Evolutionary conservation across 306 rosid genomes (phyloP), one percentile per base, ranked within the genome.

Genomic region (Canavalia gladiata): DNA sequence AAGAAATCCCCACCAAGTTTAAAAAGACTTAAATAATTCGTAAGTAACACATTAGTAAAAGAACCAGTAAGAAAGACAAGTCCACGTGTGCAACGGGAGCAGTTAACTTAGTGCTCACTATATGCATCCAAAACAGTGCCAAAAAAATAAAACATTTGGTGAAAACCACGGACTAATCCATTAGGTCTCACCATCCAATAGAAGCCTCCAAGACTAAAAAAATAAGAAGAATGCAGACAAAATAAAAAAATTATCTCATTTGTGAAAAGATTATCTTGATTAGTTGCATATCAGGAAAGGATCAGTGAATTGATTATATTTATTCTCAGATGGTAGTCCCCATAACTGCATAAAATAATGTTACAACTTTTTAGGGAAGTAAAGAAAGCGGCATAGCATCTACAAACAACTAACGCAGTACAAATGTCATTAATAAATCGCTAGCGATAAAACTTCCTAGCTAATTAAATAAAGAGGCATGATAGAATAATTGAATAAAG

Each of bases 221-320:
- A 18, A 43, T 45, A 85, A 50, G 8, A 67, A 77, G 75, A 72
- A 64, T 74, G 33, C 63, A 80, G 63, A 74, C 74, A 67, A 79
- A 68, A 62, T 31, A 37, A 28, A 18, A 65, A 1, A 71, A 45
- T 41, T 72, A 37, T 60, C 75, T 62, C 41, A n/a, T 57, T 68
- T 52, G 81, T 37, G 25, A 78, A 71, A 78, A 79, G 5, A 49
- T 1, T 9, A 30, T 57, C 28, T 79, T 57, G 59, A 74, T 31
- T 57, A 49, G 39, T 57, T 47, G 72, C 79, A 78, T 6, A 74
- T 60, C 55, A 59, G 81, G 70, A 60, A 50, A 49, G 77, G 59
- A 60, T 67, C 56, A 62, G 47, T 54, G 76, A 68, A 62, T 62
- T 49, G 8, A 65, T 75, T 39, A 43, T 55, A 56, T 46, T 56